Evolutionary conservation across 306 rosid genomes (phyloP), one percentile per base, ranked within the genome.

Genomic region (Amphicarpaea edgeworthii): DNA sequence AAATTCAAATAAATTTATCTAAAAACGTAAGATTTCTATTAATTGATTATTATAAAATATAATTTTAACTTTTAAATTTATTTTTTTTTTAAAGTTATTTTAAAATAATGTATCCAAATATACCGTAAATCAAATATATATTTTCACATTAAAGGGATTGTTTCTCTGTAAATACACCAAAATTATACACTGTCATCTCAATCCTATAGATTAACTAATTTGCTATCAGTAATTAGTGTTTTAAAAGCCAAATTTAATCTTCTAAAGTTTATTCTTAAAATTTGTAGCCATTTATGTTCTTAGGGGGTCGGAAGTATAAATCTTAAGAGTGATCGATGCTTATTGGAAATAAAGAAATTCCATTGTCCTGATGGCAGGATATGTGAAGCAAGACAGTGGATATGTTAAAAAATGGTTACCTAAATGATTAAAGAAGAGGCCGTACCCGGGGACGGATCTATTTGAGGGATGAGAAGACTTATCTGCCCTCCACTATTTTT

Each of bases 361-460:
- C 4, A 15, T 10, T 43, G 50, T 14, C n/a, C 12, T 19, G 75
- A 51, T 41, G 71, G 1, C 72, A 82, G 75, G 53, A 74, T 30
- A 30, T 68, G 62, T 59, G 41, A 53, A 76, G 59, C 46, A 78
- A 73, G 34, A 47, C 30, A 62, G 73, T 70, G 72, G 91, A 86
- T 86, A 86, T 83, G 77, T 80, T 78, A 72, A 75, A 3, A 83
- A 81, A 75, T 71, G 41, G 74, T 40, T 66, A 58, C 23, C 16
- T 54, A 41, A 47, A 62, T 77, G 64, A 64, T 69, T 66, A 57
- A 34, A 46, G 24, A 51, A 20, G 10, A 72, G 49, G 79, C 38
- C 14, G 43, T 42, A 73, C 47, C 49, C 26, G 9, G 67, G 77
- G 67, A 55, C 21, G 49, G 8, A 34, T 34, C 47, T 50, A 70